A percentile compares a stretch with the other conserved stretches of the same genome.
phyloP scores from a whole-genome alignment of 352 stramenopile species.

The Pythium aphanidermatum region DNA sequence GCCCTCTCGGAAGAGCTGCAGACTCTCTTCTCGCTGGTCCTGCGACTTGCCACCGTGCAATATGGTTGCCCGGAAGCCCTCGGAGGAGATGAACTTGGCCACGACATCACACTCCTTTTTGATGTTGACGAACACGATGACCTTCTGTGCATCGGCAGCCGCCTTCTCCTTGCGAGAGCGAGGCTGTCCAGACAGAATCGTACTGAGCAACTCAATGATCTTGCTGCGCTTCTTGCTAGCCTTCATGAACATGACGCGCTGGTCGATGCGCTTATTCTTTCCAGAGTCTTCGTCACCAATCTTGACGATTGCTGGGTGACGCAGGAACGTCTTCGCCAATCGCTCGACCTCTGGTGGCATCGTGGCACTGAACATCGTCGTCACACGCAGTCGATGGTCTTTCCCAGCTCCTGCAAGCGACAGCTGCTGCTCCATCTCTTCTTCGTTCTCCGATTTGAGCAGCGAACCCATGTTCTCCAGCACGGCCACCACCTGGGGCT shows the following conservation, averaged over 20 bases:
- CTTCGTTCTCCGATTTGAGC: conserved; percentile 96
- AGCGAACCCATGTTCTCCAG: conserved; percentile 96
- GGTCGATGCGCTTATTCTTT: conserved; percentile 98
- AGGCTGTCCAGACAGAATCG: conserved; percentile 74
- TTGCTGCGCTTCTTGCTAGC: conserved; percentile 89
- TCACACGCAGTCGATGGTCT: conserved; percentile 78
- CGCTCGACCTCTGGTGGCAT: conserved; percentile 97
- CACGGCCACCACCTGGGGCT: conserved; percentile 94
- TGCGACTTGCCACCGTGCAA: conserved; percentile 97
- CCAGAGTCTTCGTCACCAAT: conserved; percentile 97
- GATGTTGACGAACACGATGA: conserved; percentile 99
- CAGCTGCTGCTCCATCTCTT: conserved; percentile 94
- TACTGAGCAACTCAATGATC: conserved; percentile 75
- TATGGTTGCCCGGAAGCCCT: conserved; percentile 90
- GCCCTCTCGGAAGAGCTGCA: conserved; percentile 88
- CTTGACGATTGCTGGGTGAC: conserved; percentile 95
- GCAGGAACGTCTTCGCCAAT: conserved; percentile 96
- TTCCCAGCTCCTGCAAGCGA: conserved; percentile 42
- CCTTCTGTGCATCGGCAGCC: conserved; percentile 83
- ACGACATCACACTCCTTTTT: conserved; percentile 98
- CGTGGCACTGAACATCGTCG: conserved; percentile 98
- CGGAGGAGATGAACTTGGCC: conserved; percentile 87
- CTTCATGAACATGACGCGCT: conserved; percentile 93
- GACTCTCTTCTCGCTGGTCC: conserved; percentile 91
- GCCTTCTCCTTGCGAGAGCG: conserved; percentile 63